A percentile compares a stretch with the other conserved stretches of the same genome.
Conservation (phyloP, 129 eudicot species). For the Pulicaria dysenterica region DNA sequence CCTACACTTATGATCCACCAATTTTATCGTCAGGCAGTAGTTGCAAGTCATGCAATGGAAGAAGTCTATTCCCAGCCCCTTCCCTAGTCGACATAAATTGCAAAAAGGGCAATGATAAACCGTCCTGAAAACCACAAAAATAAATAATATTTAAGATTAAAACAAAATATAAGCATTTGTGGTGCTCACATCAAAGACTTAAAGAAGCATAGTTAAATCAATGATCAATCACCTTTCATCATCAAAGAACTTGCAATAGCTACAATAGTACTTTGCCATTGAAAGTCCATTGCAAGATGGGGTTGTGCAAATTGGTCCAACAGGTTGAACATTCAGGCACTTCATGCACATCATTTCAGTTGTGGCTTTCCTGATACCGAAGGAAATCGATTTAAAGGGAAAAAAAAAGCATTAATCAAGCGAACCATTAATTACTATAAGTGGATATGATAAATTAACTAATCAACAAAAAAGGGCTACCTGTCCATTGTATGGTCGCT, state of each 20-base stretch:
- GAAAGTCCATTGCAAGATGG: slow-evolving; percentile 87
- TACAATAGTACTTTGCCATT: slow-evolving; percentile 95
- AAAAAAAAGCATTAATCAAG: too few species aligned
- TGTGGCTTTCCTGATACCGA: slow-evolving; percentile 80
- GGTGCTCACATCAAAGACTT: slow-evolving; percentile 17
- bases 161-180: background rate
- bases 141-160: background rate
- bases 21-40: slow-evolving; percentile 75
- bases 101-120: slow-evolving; percentile 98
- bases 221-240: slow-evolving; percentile 71
- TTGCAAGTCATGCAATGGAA: slow-evolving; percentile 99
- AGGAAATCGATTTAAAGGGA: too few species aligned
- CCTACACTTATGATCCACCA: slow-evolving; percentile 92
- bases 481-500: slow-evolving; percentile 99
- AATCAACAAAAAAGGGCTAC: slow-evolving; percentile 34
- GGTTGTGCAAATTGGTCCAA: slow-evolving; percentile 81
- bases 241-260: slow-evolving; percentile 92
- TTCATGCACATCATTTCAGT: slow-evolving; percentile 99
- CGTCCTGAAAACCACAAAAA: slow-evolving; percentile 50
- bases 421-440: too few species aligned
- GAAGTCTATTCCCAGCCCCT: slow-evolving; percentile 88
- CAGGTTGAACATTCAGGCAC: slow-evolving; percentile 79
- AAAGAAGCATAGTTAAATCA: background rate
- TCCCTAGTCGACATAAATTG: slow-evolving; percentile 92
- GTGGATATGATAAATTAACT: background rate